Evolutionary conservation across 257 asterid genomes (phyloP).

Genomic region (Solanum paucissectum): DNA sequence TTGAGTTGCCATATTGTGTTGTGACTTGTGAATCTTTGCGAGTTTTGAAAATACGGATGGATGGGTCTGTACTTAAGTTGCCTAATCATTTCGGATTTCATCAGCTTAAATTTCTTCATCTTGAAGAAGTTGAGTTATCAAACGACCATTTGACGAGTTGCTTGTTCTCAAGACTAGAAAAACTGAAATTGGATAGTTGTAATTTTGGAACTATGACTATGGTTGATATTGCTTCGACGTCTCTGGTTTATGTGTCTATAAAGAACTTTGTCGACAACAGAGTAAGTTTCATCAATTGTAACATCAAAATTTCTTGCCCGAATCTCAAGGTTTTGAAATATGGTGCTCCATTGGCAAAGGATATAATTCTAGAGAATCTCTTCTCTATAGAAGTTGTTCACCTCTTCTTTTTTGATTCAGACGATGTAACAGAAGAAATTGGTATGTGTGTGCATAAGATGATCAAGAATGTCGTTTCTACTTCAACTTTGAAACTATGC

Average conservation of each 20-base stretch:
- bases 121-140: background rate
- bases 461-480: background rate
- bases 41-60: background rate
- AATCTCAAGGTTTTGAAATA: background rate
- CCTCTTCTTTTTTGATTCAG: background rate
- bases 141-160: background rate
- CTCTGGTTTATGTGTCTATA: background rate
- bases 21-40: conserved; percentile 3
- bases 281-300: background rate
- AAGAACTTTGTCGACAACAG: background rate
- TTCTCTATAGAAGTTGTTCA: background rate
- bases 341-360: conserved; percentile 4
- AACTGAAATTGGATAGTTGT: background rate
- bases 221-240: conserved; percentile 4
- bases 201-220: background rate
- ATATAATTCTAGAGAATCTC: background rate
- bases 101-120: background rate
- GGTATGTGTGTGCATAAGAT: background rate
- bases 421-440: background rate
- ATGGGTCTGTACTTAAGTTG: background rate
- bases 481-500: background rate
- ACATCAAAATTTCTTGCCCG: conserved; percentile 6
- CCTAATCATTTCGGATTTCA: background rate
- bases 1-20: conserved; percentile 2
- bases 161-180: background rate